Evolutionary conservation across 73 alveolate genomes (phyloP).

Genomic region (Symbiodinium pilosum): DNA sequence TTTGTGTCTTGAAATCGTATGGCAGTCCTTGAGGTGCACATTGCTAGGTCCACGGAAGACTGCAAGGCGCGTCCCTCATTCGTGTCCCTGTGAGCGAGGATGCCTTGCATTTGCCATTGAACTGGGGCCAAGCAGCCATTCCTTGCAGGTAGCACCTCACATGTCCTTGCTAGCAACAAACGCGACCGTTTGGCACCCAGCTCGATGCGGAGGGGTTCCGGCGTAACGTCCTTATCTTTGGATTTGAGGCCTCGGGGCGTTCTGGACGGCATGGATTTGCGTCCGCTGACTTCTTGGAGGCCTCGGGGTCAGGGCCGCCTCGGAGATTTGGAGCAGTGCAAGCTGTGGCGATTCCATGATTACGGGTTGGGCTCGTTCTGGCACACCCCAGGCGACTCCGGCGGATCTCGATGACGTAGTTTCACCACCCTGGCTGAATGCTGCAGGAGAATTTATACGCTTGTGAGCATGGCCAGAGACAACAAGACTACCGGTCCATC

Average conservation of each 20-base stretch:
- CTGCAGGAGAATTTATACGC: conserved; percentile 26
- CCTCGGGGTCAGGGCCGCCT: no score
- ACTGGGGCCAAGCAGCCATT: background rate
- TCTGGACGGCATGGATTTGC: conserved; percentile 23
- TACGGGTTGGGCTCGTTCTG: background rate
- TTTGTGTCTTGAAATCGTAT: background rate
- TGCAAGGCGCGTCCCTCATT: no score
- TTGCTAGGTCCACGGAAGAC: conserved; percentile 89
- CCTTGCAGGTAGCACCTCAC: background rate
- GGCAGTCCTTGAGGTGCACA: conserved; percentile 16
- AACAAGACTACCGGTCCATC: no score
- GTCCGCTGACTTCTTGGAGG: conserved; percentile 64
- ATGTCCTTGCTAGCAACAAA: conserved; percentile 62
- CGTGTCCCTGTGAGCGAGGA: no score
- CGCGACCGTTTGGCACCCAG: background rate
- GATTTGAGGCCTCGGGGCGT: background rate
- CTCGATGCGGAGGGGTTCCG: no score
- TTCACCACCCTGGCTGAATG: conserved; percentile 55
- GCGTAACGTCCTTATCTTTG: background rate
- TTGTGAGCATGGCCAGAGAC: no score
- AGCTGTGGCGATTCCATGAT: background rate
- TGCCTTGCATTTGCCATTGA: no score
- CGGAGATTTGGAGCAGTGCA: no score
- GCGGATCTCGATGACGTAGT: conserved; percentile 38
- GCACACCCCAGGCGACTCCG: conserved; percentile 37